Evolutionary conservation across 1,139 yeast species (phyloP).

Genomic region (Protomyces inouyei): DNA sequence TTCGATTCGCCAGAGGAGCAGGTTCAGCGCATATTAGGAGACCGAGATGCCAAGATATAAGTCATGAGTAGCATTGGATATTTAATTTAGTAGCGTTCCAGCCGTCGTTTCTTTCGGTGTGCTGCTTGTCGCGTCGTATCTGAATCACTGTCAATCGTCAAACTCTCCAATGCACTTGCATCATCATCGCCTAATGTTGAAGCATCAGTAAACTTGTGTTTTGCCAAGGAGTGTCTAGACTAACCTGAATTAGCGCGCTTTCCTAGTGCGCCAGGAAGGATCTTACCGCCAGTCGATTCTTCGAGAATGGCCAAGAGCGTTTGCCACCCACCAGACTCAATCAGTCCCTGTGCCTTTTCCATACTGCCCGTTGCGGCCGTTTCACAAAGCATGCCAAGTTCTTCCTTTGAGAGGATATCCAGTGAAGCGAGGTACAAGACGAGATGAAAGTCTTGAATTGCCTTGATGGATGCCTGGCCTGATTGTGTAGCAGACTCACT

Average conservation of each 20-base stretch:
- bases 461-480: constrained; percentile 40
- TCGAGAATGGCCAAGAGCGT: constrained; percentile 56
- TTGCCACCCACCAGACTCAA: constrained; percentile 71
- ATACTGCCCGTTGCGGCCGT: constrained; percentile 41
- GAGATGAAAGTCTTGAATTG: constrained; percentile 67
- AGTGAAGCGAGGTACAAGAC: constrained; percentile 48
- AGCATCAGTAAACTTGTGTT: not conserved
- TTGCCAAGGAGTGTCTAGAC: not conserved
- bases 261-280: not conserved
- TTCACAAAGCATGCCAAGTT: constrained; percentile 18
- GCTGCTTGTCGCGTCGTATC: not conserved
- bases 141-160: not conserved
- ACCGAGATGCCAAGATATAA: not conserved
- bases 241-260: constrained; percentile 1
- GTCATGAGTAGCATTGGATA: constrained; percentile 6
- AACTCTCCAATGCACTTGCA: not conserved
- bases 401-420: constrained; percentile 26
- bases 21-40: not conserved
- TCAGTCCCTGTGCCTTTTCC: constrained; percentile 48
- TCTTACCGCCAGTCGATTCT: constrained; percentile 12
- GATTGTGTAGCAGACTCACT: constrained; percentile 40
- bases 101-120: too few species aligned
- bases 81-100: not conserved
- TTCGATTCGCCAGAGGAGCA: constrained; percentile 39
- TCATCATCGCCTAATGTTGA: not conserved